Conservation (phyloP, 129 eudicot genomes). For the Tagetes patula region DNA sequence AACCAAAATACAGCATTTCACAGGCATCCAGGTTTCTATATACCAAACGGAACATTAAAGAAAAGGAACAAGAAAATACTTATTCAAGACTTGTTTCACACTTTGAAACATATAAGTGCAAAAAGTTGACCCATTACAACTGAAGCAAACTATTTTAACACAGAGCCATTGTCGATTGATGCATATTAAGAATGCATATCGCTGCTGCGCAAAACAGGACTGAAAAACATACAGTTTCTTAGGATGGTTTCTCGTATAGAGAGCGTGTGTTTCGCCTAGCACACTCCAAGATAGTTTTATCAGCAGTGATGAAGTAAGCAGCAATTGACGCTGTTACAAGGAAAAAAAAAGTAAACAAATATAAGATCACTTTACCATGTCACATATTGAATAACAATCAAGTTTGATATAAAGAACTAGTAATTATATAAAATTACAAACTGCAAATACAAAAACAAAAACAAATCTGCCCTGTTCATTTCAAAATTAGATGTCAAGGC, state of each 20-base stretch:
- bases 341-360: background rate
- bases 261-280: constrained; percentile 67
- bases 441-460: background rate
- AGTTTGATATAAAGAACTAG: background rate
- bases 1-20: constrained; percentile 16
- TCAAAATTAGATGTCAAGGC: background rate
- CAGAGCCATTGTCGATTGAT: constrained; percentile 2
- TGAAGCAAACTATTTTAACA: constrained; percentile 17
- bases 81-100: constrained; percentile 29
- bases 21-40: background rate
- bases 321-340: constrained; percentile 71
- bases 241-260: constrained; percentile 45
- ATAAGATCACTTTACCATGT: background rate
- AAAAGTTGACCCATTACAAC: constrained; percentile 16
- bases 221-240: constrained; percentile 14
- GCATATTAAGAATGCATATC: constrained; percentile 21
- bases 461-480: background rate
- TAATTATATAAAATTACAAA: background rate
- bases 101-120: constrained; percentile 4
- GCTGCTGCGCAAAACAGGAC: constrained; percentile 1
- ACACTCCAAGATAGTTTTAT: constrained; percentile 84
- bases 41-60: background rate
- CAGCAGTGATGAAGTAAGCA: constrained; percentile 81
- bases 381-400: background rate
- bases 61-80: constrained; percentile 18